Percentiles rank a stretch among this genome's conserved stretches.
Evolutionary conservation across 352 stramenopile species (phyloP).

Genomic region (Globisporangium megalacanthum): DNA sequence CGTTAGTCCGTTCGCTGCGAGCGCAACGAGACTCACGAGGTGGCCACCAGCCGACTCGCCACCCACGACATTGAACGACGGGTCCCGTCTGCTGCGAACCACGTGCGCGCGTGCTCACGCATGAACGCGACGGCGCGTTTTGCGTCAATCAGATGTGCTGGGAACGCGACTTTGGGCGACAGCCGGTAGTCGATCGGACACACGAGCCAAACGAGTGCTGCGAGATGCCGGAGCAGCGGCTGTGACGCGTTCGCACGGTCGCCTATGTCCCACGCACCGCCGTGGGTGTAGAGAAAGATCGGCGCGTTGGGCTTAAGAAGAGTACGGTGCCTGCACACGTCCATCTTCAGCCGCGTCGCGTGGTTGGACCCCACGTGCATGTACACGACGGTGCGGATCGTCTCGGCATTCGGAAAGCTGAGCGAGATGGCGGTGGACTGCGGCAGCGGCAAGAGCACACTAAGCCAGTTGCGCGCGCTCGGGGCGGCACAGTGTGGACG

Average conservation of each 20-base stretch:
- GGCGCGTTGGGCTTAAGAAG: slow-evolving; percentile 42
- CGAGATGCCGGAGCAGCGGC: slow-evolving; percentile 59
- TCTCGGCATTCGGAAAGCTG: slow-evolving; percentile 41
- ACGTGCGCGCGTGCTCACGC: slow-evolving; percentile 27
- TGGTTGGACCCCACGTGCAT: slow-evolving; percentile 54
- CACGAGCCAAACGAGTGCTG: slow-evolving; percentile 51
- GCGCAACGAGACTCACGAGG: slow-evolving; percentile 57
- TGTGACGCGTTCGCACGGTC: slow-evolving; percentile 35
- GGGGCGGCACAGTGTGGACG: slow-evolving; percentile 23
- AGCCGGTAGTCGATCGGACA: slow-evolving; percentile 75
- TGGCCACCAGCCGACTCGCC: slow-evolving; percentile 71
- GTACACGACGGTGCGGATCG: slow-evolving; percentile 48
- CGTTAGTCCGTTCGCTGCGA: slow-evolving; percentile 53
- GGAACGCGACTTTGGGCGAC: slow-evolving; percentile 61
- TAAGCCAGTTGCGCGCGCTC: slow-evolving; percentile 47
- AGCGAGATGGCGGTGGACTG: slow-evolving; percentile 42
- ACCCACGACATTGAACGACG: slow-evolving; percentile 60
- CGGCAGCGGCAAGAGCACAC: slow-evolving; percentile 51
- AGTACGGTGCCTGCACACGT: slow-evolving; percentile 59
- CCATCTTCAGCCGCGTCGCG: slow-evolving; percentile 58
- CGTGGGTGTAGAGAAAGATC: slow-evolving; percentile 72
- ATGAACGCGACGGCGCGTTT: slow-evolving; percentile 71
- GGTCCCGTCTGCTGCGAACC: slow-evolving; percentile 53
- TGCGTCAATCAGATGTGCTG: slow-evolving; percentile 57
- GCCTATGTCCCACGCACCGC: slow-evolving; percentile 67